These are phyloP conservation scores for Ceratocystis lukuohia DNA, from an alignment of 2,329 filamentous ascomycete species.

Conservation along the genomic window DNA sequence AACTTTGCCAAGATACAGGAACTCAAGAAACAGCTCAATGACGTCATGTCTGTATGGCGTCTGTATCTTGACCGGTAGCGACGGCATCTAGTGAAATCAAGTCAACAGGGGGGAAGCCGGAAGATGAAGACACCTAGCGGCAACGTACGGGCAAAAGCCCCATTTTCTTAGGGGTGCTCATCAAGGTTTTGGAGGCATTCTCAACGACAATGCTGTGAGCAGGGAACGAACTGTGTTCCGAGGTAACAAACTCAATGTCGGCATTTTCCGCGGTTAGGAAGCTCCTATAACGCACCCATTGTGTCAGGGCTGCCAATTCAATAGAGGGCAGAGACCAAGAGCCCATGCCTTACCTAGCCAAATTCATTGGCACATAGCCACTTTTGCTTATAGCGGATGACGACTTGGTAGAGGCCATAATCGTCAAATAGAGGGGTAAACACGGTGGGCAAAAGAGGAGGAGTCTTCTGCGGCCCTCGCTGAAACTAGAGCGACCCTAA, in stretches of 20 bases:
- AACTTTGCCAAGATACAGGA: background rate
- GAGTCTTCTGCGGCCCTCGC: background rate
- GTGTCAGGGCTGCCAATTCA: background rate
- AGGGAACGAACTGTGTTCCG: background rate
- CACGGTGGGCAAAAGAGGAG: background rate
- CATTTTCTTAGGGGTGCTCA: background rate
- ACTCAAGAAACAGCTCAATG: background rate
- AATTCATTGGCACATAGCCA: background rate
- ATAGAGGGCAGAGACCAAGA: background rate
- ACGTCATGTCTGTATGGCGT: background rate
- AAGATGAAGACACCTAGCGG: too few relatives aligned
- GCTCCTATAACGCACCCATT: background rate
- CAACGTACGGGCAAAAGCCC: background rate
- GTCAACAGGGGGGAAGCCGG: background rate
- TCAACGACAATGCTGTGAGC: background rate
- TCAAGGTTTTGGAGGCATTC: background rate
- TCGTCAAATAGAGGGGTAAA: background rate
- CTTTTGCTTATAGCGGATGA: background rate
- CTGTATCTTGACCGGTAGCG: background rate
- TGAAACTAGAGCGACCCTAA: too few relatives aligned
- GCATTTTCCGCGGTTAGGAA: background rate
- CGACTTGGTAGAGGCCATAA: background rate
- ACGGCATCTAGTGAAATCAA: background rate
- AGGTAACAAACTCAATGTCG: background rate
- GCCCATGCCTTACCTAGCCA: background rate